Base-by-base conservation (phyloP, 148 eudicot species). In the Rhododendron kiyosumense region DNA sequence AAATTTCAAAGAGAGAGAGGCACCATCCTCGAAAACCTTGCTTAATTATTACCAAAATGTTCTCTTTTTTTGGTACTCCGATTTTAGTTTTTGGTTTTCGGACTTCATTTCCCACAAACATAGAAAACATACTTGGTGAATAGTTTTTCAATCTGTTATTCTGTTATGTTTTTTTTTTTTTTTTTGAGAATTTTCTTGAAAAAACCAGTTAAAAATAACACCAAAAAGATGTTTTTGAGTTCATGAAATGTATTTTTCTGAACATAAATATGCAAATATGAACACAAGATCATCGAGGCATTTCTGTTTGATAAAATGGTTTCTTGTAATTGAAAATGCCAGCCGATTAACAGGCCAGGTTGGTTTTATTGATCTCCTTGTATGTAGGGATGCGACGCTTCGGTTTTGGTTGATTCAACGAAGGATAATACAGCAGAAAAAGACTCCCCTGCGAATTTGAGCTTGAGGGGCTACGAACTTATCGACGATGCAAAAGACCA, bases 371-470 rank as follows among this genome's bases (percentile, higher is more conserved):
- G 2, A 71, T 30, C 20, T 75, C 24, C 48, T 54, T 17, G 38
- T 9, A 3, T 36, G 65, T 24, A 96, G 99, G 99, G 99, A 57
- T 96, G 99, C 86, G 99, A 96, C 88, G 99, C 93, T 46, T 96
- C 99, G 1, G 81, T 96, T 73, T 85, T 96, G 51, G 85, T 95
- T 22, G 99, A 96, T 84, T 94, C 99, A 6, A 95, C 98, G 24
- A 91, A 91, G 67, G 95, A 84, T 79, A 96, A 95, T 84, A 95
- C 89, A 4, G 98, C 99, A 8, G 99, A 96, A 75, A 96, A 96
- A 88, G 99, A 96, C 85, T 96, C 99, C 3, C 99, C 98, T 0
- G 99, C 93, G 5, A 96, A 96, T 82, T 78, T 95, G 80, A 96
- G 99, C 89, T 87, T 96, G 84, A 81, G 98, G 83, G 99, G 99